phyloP scores from a whole-genome alignment of 345 rosid genomes.

The Populus simonii region DNA sequence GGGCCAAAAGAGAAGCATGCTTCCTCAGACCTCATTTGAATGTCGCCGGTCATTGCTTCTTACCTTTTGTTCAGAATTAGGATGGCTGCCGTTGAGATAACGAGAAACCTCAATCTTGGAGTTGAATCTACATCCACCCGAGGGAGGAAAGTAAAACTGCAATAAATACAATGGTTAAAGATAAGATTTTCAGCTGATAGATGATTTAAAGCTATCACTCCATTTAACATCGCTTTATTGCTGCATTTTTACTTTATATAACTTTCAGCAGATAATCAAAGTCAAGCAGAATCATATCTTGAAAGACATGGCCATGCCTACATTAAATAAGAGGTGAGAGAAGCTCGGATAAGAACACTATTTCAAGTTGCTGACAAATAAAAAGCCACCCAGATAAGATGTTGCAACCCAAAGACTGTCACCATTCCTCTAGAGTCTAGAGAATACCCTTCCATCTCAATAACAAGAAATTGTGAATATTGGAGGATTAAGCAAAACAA shows the following conservation, averaged over 20 bases:
- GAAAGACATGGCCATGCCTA: neutral
- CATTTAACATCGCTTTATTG: neutral
- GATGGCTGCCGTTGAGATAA: conserved; percentile 29
- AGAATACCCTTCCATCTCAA: neutral
- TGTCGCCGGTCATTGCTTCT: conserved; percentile 12
- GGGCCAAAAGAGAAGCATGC: conserved; percentile 8
- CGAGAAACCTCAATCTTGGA: conserved; percentile 44
- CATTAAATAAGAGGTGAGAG: neutral
- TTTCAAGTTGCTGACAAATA: neutral
- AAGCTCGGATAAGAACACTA: neutral
- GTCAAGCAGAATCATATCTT: neutral
- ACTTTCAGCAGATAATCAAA: conserved; percentile 6
- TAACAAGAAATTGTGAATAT: neutral
- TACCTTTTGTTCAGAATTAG: conserved; percentile 29
- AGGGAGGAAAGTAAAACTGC: conserved; percentile 54
- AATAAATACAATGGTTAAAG: conserved; percentile 18
- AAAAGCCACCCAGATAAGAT: neutral
- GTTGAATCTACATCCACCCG: conserved; percentile 34
- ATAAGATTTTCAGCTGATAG: neutral
- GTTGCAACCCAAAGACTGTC: conserved; percentile 8
- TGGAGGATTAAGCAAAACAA: conserved; percentile 6
- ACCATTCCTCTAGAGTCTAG: neutral
- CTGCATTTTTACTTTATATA: neutral
- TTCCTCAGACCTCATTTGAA: conserved; percentile 27
- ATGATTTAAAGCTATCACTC: neutral